Conservation (phyloP, 352 stramenopile species). For the Globisporangium cylindrosporum region DNA sequence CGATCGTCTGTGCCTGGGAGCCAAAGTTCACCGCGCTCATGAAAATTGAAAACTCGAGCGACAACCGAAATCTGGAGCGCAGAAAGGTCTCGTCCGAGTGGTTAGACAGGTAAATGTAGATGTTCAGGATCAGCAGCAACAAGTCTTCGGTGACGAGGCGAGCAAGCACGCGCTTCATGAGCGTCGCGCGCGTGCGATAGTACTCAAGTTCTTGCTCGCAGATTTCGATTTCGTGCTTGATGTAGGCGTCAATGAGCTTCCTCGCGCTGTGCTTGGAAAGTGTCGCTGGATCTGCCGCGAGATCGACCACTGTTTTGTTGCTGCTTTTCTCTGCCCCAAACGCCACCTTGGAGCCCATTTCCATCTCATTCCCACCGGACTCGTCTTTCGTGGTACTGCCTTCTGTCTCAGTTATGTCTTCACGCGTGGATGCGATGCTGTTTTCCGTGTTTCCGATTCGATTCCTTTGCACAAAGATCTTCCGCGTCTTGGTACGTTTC, state of each 20-base stretch:
- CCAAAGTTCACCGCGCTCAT: slow-evolving; percentile 24
- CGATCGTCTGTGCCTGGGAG: slow-evolving; percentile 19
- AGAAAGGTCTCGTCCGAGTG: slow-evolving; percentile 15
- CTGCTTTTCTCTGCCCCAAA: background rate
- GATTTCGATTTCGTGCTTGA: slow-evolving; percentile 11
- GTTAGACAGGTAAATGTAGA: slow-evolving; percentile 25
- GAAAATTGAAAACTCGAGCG: slow-evolving; percentile 25
- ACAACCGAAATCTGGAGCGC: slow-evolving; percentile 17
- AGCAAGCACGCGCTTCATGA: slow-evolving; percentile 24
- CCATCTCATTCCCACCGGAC: background rate
- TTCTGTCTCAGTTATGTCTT: background rate
- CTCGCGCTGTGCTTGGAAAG: background rate
- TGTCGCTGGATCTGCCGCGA: background rate
- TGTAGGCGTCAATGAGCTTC: slow-evolving; percentile 9
- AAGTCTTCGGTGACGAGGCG: slow-evolving; percentile 21
- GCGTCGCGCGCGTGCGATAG: slow-evolving; percentile 16
- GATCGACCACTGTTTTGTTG: background rate
- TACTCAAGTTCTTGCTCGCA: slow-evolving; percentile 20
- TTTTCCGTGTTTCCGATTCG: background rate
- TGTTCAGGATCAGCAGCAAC: slow-evolving; percentile 20
- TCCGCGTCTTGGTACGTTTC: slow-evolving; percentile 12
- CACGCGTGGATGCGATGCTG: background rate
- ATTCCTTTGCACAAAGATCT: background rate
- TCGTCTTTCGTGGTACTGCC: background rate
- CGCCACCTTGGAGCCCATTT: background rate